phyloP scores from a whole-genome alignment of 169 alveolate genomes.

The Babesia ovata region DNA sequence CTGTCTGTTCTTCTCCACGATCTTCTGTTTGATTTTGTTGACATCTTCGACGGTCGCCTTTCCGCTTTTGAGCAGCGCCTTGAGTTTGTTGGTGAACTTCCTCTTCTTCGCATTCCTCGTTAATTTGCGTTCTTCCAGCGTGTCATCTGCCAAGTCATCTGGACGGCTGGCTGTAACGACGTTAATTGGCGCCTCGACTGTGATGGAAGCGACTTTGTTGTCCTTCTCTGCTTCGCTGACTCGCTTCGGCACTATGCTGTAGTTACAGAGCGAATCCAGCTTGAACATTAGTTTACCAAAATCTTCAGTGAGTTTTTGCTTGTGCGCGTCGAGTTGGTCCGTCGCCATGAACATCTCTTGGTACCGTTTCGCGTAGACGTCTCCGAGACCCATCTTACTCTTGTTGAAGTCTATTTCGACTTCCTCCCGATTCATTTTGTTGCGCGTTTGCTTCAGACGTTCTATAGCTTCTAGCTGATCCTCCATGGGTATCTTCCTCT shows the following conservation, averaged over 20 bases:
- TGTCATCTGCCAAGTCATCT: constrained; percentile 22
- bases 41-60: constrained; percentile 50
- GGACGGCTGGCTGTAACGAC: constrained; percentile 45
- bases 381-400: constrained; percentile 78
- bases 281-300: constrained; percentile 75
- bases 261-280: constrained; percentile 78
- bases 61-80: constrained; percentile 64
- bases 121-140: constrained; percentile 16
- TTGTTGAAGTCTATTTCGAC: constrained; percentile 71
- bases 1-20: constrained; percentile 33
- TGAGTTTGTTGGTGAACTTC: constrained; percentile 57
- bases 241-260: constrained; percentile 71
- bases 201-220: constrained; percentile 35
- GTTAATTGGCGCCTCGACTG: constrained; percentile 64
- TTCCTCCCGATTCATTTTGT: constrained; percentile 60
- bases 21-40: constrained; percentile 35
- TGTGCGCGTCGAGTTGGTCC: constrained; percentile 68
- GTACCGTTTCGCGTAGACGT: constrained; percentile 75
- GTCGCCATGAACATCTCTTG: constrained; percentile 70
- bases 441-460: constrained; percentile 17
- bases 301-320: constrained; percentile 68
- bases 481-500: constrained; percentile 62
- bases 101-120: constrained; percentile 58
- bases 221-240: constrained; percentile 44
- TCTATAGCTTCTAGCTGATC: constrained; percentile 57